phyloP scores from a whole-genome alignment of 1,139 yeast species.

The Pichia sp. region DNA sequence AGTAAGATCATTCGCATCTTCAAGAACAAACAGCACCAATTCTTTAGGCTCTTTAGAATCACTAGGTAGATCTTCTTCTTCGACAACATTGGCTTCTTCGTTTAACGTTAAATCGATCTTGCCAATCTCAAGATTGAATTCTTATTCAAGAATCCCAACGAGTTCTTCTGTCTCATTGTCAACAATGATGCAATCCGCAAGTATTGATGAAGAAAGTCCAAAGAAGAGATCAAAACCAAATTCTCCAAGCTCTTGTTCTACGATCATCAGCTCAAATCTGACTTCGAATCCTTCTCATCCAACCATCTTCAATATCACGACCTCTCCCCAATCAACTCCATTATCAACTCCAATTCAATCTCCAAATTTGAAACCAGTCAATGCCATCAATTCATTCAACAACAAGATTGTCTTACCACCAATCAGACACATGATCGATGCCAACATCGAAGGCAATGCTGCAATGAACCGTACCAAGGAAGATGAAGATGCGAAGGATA shows the following conservation, averaged over 20 bases:
- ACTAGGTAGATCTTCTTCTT: slow-evolving; percentile 26
- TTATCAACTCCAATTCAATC: slow-evolving; percentile 34
- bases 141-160: slow-evolving; percentile 2
- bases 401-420: slow-evolving; percentile 20
- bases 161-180: slow-evolving; percentile 29
- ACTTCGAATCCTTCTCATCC: slow-evolving; percentile 14
- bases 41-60: slow-evolving; percentile 32
- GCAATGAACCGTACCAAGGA: slow-evolving; percentile 14
- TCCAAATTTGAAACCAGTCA: slow-evolving; percentile 31
- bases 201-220: slow-evolving; percentile 9
- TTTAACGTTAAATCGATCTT: slow-evolving; percentile 5
- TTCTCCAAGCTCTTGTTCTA: slow-evolving; percentile 49
- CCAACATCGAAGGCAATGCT: not conserved
- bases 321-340: slow-evolving; percentile 34
- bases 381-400: not conserved
- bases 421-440: slow-evolving; percentile 26
- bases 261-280: not conserved
- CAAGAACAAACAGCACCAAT: slow-evolving; percentile 31
- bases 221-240: slow-evolving; percentile 70
- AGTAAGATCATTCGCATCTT: slow-evolving; percentile 26
- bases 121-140: slow-evolving; percentile 8
- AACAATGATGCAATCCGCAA: slow-evolving; percentile 24
- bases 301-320: slow-evolving; percentile 29
- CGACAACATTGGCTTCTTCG: slow-evolving; percentile 28
- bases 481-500: slow-evolving; percentile 29